Percentiles rank a stretch among this genome's conserved stretches.
phyloP scores from a whole-genome alignment of 108 stramenopile species.

The Epipyxis sp. region DNA sequence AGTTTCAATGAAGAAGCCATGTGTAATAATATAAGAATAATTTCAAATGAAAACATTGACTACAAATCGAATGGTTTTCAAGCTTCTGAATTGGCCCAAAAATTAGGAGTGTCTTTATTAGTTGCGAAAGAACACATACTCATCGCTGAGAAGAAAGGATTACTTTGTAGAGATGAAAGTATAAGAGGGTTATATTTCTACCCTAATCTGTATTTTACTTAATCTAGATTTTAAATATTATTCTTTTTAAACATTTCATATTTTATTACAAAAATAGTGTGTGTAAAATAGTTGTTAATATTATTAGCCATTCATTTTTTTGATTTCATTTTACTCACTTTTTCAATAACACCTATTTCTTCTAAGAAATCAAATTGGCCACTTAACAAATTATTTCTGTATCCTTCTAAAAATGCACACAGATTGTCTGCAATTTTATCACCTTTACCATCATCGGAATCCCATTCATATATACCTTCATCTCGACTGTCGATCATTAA shows the following conservation, averaged over 20 bases:
- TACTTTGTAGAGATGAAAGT: slow-evolving; percentile 73
- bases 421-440: slow-evolving; percentile 7
- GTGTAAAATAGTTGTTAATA: too few species aligned
- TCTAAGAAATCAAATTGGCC: slow-evolving; percentile 42
- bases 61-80: slow-evolving; percentile 62
- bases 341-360: slow-evolving; percentile 41
- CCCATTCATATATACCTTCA: slow-evolving; percentile 3
- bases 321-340: slow-evolving; percentile 30
- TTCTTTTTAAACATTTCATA: too few species aligned
- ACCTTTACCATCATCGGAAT: slow-evolving; percentile 16
- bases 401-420: slow-evolving; percentile 31
- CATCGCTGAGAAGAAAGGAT: slow-evolving; percentile 70
- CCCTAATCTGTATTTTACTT: slow-evolving; percentile 73
- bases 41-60: neutral
- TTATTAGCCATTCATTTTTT: too few species aligned
- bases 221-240: too few species aligned
- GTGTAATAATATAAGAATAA: slow-evolving; percentile 32
- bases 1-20: slow-evolving; percentile 55
- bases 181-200: slow-evolving; percentile 72
- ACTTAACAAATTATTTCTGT: slow-evolving; percentile 42
- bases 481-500: neutral
- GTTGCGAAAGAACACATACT: slow-evolving; percentile 76
- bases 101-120: slow-evolving; percentile 64
- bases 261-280: too few species aligned
- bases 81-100: slow-evolving; percentile 48